Conservation (phyloP, 805 yeast species). For the Candida nitratophila region DNA sequence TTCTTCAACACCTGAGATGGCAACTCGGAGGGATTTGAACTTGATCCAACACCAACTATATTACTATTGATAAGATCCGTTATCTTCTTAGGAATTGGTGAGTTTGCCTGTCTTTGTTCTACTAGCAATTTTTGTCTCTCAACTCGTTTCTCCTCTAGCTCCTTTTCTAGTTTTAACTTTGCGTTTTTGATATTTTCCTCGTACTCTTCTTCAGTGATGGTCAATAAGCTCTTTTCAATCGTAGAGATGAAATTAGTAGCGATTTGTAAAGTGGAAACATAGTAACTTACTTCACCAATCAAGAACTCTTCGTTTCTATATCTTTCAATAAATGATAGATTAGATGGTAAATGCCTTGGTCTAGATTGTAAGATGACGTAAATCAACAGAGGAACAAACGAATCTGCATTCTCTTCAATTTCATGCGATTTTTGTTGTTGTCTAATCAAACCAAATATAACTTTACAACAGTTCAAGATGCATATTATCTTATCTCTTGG, state of each 20-base stretch:
- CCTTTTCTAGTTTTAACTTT: constrained; percentile 33
- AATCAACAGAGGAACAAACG: constrained; percentile 84
- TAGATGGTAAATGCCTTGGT: constrained; percentile 62
- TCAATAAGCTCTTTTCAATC: constrained; percentile 48
- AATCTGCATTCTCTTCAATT: constrained; percentile 83
- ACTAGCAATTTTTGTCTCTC: constrained; percentile 4
- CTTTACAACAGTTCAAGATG: constrained; percentile 84
- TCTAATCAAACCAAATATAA: constrained; percentile 79
- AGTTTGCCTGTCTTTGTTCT: constrained; percentile 4
- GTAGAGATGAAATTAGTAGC: constrained; percentile 76
- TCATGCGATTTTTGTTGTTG: constrained; percentile 34
- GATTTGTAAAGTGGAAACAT: constrained; percentile 82
- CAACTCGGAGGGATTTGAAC: constrained; percentile 10
- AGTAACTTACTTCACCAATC: constrained; percentile 86
- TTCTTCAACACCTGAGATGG: constrained; percentile 29
- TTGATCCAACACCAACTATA: constrained; percentile 10
- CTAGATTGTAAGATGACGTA: constrained; percentile 68
- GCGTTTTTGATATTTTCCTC: constrained; percentile 37
- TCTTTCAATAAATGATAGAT: constrained; percentile 77
- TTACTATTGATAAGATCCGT: constrained; percentile 14
- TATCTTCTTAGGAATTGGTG: constrained; percentile 20
- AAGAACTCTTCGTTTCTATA: constrained; percentile 71
- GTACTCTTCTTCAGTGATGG: constrained; percentile 54
- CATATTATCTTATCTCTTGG: constrained; percentile 95
- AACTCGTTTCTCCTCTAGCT: constrained; percentile 14